These are phyloP conservation scores for Penicillium mononematosum DNA, from an alignment of 495 filamentous ascomycete species.

Conservation along the genomic window DNA sequence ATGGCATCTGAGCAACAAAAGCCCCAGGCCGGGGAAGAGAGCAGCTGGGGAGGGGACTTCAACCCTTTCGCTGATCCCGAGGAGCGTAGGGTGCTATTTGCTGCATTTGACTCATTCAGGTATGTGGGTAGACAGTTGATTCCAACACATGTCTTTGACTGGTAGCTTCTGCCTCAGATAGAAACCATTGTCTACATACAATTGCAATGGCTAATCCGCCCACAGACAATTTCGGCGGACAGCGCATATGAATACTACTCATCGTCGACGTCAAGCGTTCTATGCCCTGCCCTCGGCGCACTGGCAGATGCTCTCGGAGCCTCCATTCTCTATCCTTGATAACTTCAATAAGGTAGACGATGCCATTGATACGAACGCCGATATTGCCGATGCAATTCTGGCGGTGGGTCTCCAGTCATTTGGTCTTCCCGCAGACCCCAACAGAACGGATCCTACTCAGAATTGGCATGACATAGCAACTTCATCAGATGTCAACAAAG, in stretches of 20 bases:
- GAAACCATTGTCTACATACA: not conserved
- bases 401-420: slow-evolving; percentile 64
- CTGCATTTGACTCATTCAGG: slow-evolving; percentile 82
- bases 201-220: not conserved
- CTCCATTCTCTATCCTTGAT: slow-evolving; percentile 78
- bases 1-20: slow-evolving; percentile 24
- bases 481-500: slow-evolving; percentile 77
- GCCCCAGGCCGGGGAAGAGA: slow-evolving; percentile 25
- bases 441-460: slow-evolving; percentile 33
- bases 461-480: slow-evolving; percentile 68
- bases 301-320: slow-evolving; percentile 72
- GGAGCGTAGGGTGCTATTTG: slow-evolving; percentile 71
- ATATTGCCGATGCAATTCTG: slow-evolving; percentile 76
- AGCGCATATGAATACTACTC: slow-evolving; percentile 84
- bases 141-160: not conserved
- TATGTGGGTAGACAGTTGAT: slow-evolving; percentile 46
- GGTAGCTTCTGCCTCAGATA: not conserved
- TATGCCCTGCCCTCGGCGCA: slow-evolving; percentile 83
- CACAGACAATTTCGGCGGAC: slow-evolving; percentile 76
- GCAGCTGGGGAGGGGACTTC: slow-evolving; percentile 57
- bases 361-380: slow-evolving; percentile 84
- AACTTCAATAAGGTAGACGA: slow-evolving; percentile 76
- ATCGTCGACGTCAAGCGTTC: slow-evolving; percentile 84
- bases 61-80: slow-evolving; percentile 67
- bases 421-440: slow-evolving; percentile 41